Evolutionary conservation across 345 rosid species (phyloP), one percentile per base, ranked within the genome.

Genomic region (Murraya koenigii): DNA sequence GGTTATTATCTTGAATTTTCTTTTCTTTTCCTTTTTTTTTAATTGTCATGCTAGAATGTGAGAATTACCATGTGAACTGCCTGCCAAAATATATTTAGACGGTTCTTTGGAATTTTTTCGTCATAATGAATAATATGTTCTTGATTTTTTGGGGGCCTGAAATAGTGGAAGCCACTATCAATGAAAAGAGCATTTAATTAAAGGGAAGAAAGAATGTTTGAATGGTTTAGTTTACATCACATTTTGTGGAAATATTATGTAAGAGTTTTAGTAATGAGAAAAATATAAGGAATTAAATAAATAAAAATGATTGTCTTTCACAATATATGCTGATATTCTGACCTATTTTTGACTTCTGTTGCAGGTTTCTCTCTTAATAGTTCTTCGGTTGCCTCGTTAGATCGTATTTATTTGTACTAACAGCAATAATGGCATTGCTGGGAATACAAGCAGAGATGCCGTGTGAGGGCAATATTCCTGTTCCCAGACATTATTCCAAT

Each of bases 401-500:
- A 47, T 33, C 14, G 6, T 23, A 68, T 47, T 35, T 41, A 33
- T 70, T 80, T 39, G 61, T 61, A 38, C 17, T 80, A 14, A 11
- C 49, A 30, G 22, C n/a, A 71, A 71, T 71, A 54, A 81, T 77
- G 89, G 80, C 82, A 47, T 54, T 76, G 79, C 69, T 82, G 65
- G 72, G 79, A 81, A 73, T 82, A 75, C 80, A 77, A 82, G 82
- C 87, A 78, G 86, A 83, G 47, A 84, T 77, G 88, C 85, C 80
- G 81, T 78, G 66, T 26, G 75, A 75, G 56, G 75, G 80, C 75
- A 79, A 76, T 33, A 58, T 80, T 39, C 68, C 71, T 3, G 84
- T 79, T 39, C 68, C 71, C 2, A 84, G 86, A 35, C 80, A 69
- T 77, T 69, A 67, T 70, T 66, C 80, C 11, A 55, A 72, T 2